phyloP scores from a whole-genome alignment of 192 early-diverging fungal species.

The Pilaira anomala region DNA sequence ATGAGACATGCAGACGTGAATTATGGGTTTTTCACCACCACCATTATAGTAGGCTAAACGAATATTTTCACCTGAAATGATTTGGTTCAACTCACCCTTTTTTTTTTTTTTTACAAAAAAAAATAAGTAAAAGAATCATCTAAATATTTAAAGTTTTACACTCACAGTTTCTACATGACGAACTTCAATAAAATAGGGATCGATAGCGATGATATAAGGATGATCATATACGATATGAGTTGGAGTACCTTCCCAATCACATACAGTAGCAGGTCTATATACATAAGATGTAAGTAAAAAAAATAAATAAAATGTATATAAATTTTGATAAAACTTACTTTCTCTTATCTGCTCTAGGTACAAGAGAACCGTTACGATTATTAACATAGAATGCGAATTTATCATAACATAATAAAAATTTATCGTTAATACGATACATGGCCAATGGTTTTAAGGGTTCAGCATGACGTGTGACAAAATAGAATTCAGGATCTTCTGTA shows the following conservation, averaged over 20 bases:
- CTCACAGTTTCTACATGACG: slow-evolving; percentile 71
- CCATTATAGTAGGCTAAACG: slow-evolving; percentile 37
- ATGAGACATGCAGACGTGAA: slow-evolving; percentile 34
- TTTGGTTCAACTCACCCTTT: slow-evolving; percentile 56
- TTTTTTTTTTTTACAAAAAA: background rate
- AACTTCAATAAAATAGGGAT: slow-evolving; percentile 87
- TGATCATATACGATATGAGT: slow-evolving; percentile 53
- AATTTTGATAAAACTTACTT: slow-evolving; percentile 51
- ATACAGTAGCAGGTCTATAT: slow-evolving; percentile 24
- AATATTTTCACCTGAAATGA: slow-evolving; percentile 60
- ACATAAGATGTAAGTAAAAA: background rate
- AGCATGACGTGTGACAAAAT: slow-evolving; percentile 73
- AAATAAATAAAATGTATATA: slow-evolving; percentile 35
- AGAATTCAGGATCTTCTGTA: slow-evolving; percentile 71
- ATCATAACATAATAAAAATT: slow-evolving; percentile 89
- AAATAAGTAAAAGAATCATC: too few relatives aligned
- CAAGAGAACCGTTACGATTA: slow-evolving; percentile 62
- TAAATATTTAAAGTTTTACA: background rate
- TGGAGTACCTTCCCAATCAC: slow-evolving; percentile 39
- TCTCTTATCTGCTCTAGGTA: slow-evolving; percentile 32
- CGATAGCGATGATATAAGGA: slow-evolving; percentile 90
- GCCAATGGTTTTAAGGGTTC: slow-evolving; percentile 78
- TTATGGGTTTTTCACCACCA: slow-evolving; percentile 12
- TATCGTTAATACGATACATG: slow-evolving; percentile 74
- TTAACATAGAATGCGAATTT: slow-evolving; percentile 94